A percentile compares a stretch with the other conserved stretches of the same genome.
Conservation (phyloP, 495 filamentous ascomycete species). For the Platismatia glauca region DNA sequence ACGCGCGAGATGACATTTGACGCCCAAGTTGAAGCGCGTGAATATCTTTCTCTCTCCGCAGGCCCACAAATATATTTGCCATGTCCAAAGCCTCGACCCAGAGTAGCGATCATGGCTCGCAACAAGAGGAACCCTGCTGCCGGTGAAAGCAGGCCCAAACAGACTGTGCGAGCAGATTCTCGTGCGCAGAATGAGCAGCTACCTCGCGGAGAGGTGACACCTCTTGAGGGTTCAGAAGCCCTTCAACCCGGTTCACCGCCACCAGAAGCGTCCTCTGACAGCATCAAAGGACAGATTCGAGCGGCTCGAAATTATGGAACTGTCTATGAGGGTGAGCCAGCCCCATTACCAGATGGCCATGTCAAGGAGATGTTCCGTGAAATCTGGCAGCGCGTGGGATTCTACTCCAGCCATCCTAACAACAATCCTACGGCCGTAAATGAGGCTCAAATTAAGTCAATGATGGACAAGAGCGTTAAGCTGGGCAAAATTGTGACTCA, state of each 20-base stretch:
- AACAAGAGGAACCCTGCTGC: background rate
- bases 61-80: background rate
- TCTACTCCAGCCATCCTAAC: slow-evolving; percentile 5
- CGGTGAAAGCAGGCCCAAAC: background rate
- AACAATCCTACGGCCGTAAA: background rate
- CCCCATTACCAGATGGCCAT: background rate
- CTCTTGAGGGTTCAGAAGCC: background rate
- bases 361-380: background rate
- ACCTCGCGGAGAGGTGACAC: background rate
- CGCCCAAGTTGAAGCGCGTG: background rate
- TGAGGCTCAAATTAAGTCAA: background rate
- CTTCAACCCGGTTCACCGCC: background rate
- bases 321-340: background rate
- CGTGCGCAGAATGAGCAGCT: background rate
- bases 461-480: background rate
- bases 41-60: background rate
- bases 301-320: background rate
- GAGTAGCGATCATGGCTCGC: background rate
- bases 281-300: background rate
- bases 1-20: slow-evolving; percentile 10
- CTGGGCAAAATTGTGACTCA: slow-evolving; percentile 7
- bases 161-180: background rate
- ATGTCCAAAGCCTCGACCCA: background rate
- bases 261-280: background rate
- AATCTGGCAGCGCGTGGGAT: background rate